Base-by-base conservation (phyloP, 768 basidiomycete genomes). In the Sistotremastrum suecicum region DNA sequence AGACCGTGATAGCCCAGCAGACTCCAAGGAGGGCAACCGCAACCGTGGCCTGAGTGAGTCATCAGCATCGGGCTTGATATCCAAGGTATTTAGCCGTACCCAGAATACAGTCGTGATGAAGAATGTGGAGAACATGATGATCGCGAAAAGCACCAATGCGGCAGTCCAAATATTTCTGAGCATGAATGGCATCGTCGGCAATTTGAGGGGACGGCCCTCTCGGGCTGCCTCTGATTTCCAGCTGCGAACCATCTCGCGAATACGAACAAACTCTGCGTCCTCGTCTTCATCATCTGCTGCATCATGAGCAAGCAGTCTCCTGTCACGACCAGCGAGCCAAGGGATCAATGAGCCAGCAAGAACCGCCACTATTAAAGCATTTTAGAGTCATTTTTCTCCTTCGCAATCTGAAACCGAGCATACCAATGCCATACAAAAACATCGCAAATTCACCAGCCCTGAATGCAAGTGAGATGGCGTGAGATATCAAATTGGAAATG, bases 1-100 rank as follows among this genome's bases (percentile, higher is more conserved):
- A 95, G 65, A 86, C 88, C n/a, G 92, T 88, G 37, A 95, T 87
- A 7, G 90, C 87, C 92, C 92, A 97, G 60, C 84, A 92, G 35
- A 95, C 83, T 38, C 92, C 92, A 28, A 94, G 78, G 43, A 92
- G 58, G 43, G 79, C 78, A 46, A 95, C 85, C 55, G 83, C 79
- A 11, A 80, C 61, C 10, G 86, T 86, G 6, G 92, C 92, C 74
- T 84, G 56, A 11, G 37, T 45, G 29, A 28, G 4, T 33, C 20
- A 35, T 31, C 20, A 43, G 46, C 44, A 43, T 28, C n/a, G 1
- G 7, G 11, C 37, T 20, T 20, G 20, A 20, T 20, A 20, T 20
- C 20, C 20, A 46, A 37, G 38, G 20, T 2, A 47, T 29, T 8
- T 37, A 5, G 40, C 53, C 66, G 35, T 49, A 80, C 81, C 66